Evolutionary conservation across 2,329 filamentous ascomycete genomes (phyloP), one percentile per base, ranked within the genome.

Genomic region (Sordariomycetes sp.): DNA sequence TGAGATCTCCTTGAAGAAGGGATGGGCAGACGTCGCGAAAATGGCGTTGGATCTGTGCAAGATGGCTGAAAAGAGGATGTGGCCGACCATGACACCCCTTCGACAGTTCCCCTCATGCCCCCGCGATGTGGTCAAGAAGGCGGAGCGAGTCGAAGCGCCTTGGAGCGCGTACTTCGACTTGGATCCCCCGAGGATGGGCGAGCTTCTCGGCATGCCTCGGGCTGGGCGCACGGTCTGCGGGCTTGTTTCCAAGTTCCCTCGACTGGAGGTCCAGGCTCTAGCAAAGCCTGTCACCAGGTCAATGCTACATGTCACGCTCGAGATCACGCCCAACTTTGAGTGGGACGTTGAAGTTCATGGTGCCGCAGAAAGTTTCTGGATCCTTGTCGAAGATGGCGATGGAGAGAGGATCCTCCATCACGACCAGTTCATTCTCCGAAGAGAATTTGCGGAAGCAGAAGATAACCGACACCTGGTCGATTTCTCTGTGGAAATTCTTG

Each of bases 21-120:
- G 92, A 36, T 99, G 92, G 92, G 84, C 94, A 1, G 86, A 85
- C 17, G 94, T 97, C 3, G 89, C 94, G 10, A 96, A 94, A 74
- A 90, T 87, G 61, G 91, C 94, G 0, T 76, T 99, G 50, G 89
- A 96, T 64, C 79, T 99, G 56, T 99, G 95, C 74, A 99, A 99
- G 75, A 97, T 96, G 90, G 94, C 92, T 0, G 94, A 99, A 75
- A 96, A 96, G 77, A 82, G 95, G 54, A 99, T 99, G 95, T 99
- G 94, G 94, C 91, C 92, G 15, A 97, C 92, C 6, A 99, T 97
- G 94, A 89, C 90, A 42, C 94, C 95, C 12, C 77, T 99, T 35
- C 84, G 94, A 57, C 94, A 99, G 66, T 99, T 99, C 67, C 82
- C 87, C 3, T 74, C 76, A 45, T 96, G 90, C 66, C 84, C 91